Evolutionary conservation across 371 early-diverging fungal genomes (phyloP).

Genomic region (Circinella umbellata): DNA sequence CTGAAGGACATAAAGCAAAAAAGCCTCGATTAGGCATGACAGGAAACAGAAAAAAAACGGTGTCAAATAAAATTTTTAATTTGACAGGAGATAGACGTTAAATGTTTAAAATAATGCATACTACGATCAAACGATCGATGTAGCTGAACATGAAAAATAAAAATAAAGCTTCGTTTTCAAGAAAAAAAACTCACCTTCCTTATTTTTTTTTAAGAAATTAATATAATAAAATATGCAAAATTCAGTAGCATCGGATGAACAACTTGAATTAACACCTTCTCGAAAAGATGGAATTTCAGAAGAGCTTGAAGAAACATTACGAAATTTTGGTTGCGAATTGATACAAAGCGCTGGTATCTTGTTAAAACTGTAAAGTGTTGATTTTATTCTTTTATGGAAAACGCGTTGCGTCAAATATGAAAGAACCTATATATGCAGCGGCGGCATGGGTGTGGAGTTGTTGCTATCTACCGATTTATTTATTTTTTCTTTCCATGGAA

Average conservation of each 20-base stretch:
- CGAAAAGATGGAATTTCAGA: slow-evolving; percentile 66
- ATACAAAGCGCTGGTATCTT: slow-evolving; percentile 88
- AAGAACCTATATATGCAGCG: no score
- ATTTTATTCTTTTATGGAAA: no score
- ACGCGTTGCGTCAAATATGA: no score
- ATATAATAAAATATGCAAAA: slow-evolving; percentile 45
- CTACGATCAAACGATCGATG: no score
- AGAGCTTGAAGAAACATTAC: slow-evolving; percentile 75
- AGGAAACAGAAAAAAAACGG: no score
- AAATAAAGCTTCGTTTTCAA: not conserved
- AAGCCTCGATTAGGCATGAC: no score
- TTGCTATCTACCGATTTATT: not conserved
- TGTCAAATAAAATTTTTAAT: no score
- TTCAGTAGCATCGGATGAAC: slow-evolving; percentile 72
- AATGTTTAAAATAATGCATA: no score
- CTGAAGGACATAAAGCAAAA: no score
- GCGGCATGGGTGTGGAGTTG: not conserved
- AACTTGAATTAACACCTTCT: slow-evolving; percentile 72
- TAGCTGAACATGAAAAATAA: not conserved
- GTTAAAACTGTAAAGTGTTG: slow-evolving; percentile 69
- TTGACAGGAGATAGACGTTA: no score
- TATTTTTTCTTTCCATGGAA: not conserved
- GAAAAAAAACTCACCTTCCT: not conserved
- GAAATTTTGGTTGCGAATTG: slow-evolving; percentile 80
- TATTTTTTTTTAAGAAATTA: not conserved